Conservation (phyloP, 805 yeast genomes). For the Maudiozyma saulgeensis region DNA sequence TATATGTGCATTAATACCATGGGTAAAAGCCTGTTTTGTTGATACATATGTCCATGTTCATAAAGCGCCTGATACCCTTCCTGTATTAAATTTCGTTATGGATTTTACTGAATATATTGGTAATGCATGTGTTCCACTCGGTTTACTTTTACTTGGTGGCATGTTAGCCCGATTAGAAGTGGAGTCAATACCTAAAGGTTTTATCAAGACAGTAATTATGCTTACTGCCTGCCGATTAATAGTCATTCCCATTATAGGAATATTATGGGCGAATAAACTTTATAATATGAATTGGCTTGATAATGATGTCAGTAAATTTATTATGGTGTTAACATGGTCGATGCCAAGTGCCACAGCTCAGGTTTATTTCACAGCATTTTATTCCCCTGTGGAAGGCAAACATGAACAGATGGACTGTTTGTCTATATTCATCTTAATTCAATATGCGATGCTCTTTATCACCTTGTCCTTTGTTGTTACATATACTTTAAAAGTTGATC, state of each 20-base stretch:
- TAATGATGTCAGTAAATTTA: slow-evolving; percentile 51
- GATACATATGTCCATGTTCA: slow-evolving; percentile 41
- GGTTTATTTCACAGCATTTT: slow-evolving; percentile 81
- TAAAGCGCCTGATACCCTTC: slow-evolving; percentile 75
- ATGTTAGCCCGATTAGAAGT: slow-evolving; percentile 71
- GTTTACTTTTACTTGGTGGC: slow-evolving; percentile 74
- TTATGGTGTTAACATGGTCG: slow-evolving; percentile 64
- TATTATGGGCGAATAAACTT: slow-evolving; percentile 53
- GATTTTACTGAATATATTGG: slow-evolving; percentile 76
- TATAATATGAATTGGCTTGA: slow-evolving; percentile 55
- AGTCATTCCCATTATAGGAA: slow-evolving; percentile 71
- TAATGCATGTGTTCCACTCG: slow-evolving; percentile 81
- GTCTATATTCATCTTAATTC: slow-evolving; percentile 58
- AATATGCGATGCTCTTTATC: slow-evolving; percentile 53
- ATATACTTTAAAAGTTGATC: slow-evolving; percentile 34
- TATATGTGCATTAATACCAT: slow-evolving; percentile 71
- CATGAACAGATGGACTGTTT: slow-evolving; percentile 67
- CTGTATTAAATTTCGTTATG: slow-evolving; percentile 78
- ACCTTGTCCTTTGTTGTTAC: slow-evolving; percentile 68
- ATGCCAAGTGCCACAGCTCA: slow-evolving; percentile 86
- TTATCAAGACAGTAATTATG: slow-evolving; percentile 47
- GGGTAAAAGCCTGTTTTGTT: slow-evolving; percentile 68
- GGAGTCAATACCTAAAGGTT: slow-evolving; percentile 49
- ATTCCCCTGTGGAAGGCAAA: slow-evolving; percentile 56
- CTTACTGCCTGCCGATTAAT: slow-evolving; percentile 52